Evolutionary conservation across 495 filamentous ascomycete species (phyloP).

Genomic region (Trichoderma erinaceum): DNA sequence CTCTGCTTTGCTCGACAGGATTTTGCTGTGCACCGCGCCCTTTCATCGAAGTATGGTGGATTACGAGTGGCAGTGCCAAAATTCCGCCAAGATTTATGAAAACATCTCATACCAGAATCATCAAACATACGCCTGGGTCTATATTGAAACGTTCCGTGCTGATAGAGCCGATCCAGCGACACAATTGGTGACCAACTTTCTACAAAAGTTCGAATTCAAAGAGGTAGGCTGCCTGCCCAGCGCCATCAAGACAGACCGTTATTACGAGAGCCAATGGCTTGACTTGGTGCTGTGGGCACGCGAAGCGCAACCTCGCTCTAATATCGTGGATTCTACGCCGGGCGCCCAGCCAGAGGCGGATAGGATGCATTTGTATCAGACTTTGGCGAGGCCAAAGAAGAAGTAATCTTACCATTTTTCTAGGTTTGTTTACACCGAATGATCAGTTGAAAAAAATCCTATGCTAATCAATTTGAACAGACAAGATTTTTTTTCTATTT

Average conservation of each 20-base stretch:
- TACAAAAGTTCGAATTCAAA: conserved; percentile 15
- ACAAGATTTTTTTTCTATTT: too few species aligned
- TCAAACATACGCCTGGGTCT: conserved; percentile 11
- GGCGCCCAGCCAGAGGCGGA: neutral
- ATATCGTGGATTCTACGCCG: neutral
- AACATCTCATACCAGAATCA: neutral
- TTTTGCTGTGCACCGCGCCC: conserved; percentile 21
- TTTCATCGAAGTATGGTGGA: conserved; percentile 6
- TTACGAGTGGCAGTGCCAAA: conserved; percentile 12
- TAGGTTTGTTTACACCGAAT: too few species aligned
- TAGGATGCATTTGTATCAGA: neutral
- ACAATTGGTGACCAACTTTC: neutral
- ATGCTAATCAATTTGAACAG: too few species aligned
- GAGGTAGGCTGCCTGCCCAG: neutral
- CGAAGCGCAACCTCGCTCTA: neutral
- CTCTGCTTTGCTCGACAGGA: conserved; percentile 31
- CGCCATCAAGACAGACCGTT: conserved; percentile 6
- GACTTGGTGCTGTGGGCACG: conserved; percentile 11
- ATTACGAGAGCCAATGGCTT: conserved; percentile 13
- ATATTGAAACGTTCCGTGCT: neutral
- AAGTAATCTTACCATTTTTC: too few species aligned
- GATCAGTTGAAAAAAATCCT: too few species aligned
- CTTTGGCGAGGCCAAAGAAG: too few species aligned
- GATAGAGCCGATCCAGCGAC: neutral
- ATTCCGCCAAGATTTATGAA: neutral